Conservation (phyloP, 257 asterid genomes). For the Solanum sparsipilum region DNA sequence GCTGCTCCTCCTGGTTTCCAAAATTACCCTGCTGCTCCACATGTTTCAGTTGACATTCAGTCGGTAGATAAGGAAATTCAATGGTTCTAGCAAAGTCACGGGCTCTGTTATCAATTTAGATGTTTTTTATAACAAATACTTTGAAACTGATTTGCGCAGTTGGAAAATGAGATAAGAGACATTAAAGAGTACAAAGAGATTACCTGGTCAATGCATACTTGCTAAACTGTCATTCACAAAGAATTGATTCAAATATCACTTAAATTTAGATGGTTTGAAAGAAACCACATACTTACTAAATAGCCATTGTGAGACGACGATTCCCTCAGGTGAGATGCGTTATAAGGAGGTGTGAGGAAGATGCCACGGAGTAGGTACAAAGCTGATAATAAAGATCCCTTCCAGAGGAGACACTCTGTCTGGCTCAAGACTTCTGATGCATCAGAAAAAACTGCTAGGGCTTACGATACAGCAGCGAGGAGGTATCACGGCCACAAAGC, state of each 20-base stretch:
- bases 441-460: not conserved
- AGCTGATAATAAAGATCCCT: not conserved
- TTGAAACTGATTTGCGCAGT: not conserved
- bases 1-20: no score
- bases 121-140: no score
- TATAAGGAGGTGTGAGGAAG: not conserved
- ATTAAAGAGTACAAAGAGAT: not conserved
- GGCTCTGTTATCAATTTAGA: no score
- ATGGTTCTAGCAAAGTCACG: no score
- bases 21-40: no score
- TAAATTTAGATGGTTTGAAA: not conserved
- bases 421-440: not conserved
- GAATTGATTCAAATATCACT: not conserved
- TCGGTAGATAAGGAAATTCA: no score
- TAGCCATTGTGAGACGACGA: not conserved
- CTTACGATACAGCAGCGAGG: not conserved
- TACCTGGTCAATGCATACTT: not conserved
- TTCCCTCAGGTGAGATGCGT: not conserved
- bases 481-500: not conserved
- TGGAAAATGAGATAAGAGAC: not conserved
- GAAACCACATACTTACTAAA: not conserved
- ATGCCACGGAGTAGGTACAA: not conserved
- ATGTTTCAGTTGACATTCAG: no score
- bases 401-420: not conserved
- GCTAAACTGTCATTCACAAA: not conserved